Percentiles rank a stretch among this genome's conserved stretches.
phyloP scores from a whole-genome alignment of 1,139 yeast species.

The Blastobotrys serpentis region DNA sequence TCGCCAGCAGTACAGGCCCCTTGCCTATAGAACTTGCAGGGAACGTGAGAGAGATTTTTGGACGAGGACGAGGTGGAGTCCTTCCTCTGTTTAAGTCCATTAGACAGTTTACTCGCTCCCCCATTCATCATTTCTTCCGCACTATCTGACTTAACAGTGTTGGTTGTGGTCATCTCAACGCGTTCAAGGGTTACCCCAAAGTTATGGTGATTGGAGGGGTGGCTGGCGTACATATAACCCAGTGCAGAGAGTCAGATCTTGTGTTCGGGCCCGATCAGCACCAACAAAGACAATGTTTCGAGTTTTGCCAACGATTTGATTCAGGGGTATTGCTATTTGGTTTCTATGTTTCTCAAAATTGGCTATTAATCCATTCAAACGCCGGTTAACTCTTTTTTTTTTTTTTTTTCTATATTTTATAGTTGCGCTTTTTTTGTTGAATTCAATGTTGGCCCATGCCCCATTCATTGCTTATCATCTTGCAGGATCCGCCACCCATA shows the following conservation, averaged over 20 bases:
- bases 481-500: too few species aligned
- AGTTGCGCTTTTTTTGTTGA: too few species aligned
- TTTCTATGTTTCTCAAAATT: neutral
- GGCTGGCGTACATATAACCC: neutral
- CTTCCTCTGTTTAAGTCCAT: conserved; percentile 15
- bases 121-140: neutral
- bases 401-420: too few species aligned
- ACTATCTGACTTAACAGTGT: neutral
- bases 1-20: conserved; percentile 94
- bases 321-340: neutral
- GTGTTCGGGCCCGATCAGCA: conserved; percentile 1
- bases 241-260: neutral
- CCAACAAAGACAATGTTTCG: conserved; percentile 5
- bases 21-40: conserved; percentile 87
- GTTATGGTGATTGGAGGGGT: neutral
- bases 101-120: conserved; percentile 17
- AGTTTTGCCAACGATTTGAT: neutral
- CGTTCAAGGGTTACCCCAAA: neutral
- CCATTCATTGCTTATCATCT: too few species aligned
- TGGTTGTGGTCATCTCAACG: conserved; percentile 3
- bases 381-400: too few species aligned
- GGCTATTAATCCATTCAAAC: too few species aligned
- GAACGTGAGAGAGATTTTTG: conserved; percentile 74
- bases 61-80: conserved; percentile 9
- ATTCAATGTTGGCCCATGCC: too few species aligned